Conservation (phyloP, 306 rosid genomes). For the Psophocarpus tetragonolobus region DNA sequence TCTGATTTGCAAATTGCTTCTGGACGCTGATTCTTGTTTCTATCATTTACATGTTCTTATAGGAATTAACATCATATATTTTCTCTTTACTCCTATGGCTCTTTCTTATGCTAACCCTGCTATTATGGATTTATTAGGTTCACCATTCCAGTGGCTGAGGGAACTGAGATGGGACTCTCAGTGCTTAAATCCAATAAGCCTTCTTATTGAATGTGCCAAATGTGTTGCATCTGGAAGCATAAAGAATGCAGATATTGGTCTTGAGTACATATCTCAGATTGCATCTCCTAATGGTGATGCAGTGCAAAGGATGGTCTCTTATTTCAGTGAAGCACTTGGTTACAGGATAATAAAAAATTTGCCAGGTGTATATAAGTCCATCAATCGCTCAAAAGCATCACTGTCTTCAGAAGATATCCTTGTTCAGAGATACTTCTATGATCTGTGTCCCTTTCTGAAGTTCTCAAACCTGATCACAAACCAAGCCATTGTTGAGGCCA, state of each 20-base stretch:
- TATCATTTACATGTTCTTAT: neutral
- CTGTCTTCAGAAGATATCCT: constrained; percentile 54
- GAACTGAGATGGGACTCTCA: constrained; percentile 60
- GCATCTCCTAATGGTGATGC: constrained; percentile 74
- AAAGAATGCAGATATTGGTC: constrained; percentile 67
- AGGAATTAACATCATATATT: constrained; percentile 25
- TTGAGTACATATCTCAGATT: constrained; percentile 68
- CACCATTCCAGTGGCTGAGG: constrained; percentile 60
- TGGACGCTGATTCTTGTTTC: neutral
- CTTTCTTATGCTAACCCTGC: constrained; percentile 30
- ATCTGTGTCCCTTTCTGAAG: constrained; percentile 75
- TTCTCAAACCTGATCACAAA: constrained; percentile 71
- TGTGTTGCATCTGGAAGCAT: constrained; percentile 74
- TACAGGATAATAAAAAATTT: constrained; percentile 59
- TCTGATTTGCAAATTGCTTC: neutral
- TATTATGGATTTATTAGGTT: constrained; percentile 51
- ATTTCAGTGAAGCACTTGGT: constrained; percentile 79
- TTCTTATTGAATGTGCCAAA: constrained; percentile 65
- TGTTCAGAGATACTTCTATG: constrained; percentile 66
- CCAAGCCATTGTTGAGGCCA: constrained; percentile 79
- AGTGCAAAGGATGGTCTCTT: constrained; percentile 71
- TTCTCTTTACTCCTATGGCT: neutral
- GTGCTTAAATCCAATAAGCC: constrained; percentile 53
- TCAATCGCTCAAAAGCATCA: constrained; percentile 57
- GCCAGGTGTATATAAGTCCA: constrained; percentile 73